phyloP scores from a whole-genome alignment of 75 land plant species.

The Larix kaempferi region DNA sequence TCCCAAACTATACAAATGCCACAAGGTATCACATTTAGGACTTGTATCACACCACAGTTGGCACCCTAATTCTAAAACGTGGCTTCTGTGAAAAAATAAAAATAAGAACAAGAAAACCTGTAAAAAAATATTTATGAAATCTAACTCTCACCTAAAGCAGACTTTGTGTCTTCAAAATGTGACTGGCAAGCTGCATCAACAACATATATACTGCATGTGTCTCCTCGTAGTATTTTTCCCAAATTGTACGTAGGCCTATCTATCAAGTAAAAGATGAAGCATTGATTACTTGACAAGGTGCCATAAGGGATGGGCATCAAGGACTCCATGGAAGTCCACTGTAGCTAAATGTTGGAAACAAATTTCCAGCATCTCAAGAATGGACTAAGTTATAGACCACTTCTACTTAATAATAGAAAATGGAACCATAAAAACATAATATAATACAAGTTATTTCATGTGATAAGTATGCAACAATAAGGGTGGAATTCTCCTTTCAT shows the following conservation, averaged over 20 bases:
- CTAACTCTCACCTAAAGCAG: constrained; percentile 3
- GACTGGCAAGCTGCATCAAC: constrained; percentile 57
- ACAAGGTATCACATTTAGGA: not conserved
- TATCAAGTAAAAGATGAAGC: constrained; percentile 28
- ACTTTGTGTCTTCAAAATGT: constrained; percentile 85
- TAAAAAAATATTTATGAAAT: no score
- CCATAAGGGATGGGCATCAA: not conserved
- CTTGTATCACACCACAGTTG: not conserved
- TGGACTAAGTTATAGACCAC: not conserved
- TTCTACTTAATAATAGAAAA: not conserved
- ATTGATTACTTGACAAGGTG: not conserved
- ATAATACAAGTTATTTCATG: not conserved
- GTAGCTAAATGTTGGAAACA: not conserved
- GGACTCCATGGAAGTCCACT: not conserved
- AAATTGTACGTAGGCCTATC: constrained; percentile 86
- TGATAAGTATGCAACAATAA: not conserved
- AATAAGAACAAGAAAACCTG: no score
- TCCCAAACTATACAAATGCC: not conserved
- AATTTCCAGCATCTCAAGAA: not conserved
- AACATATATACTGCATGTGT: constrained; percentile 85
- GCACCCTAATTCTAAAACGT: not conserved
- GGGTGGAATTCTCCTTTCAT: not conserved
- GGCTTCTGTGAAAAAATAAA: no score
- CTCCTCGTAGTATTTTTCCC: constrained; percentile 96
- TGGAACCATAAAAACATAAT: not conserved